Conservation (phyloP, 2,329 filamentous ascomycete genomes). For the Neospermospora avenae region DNA sequence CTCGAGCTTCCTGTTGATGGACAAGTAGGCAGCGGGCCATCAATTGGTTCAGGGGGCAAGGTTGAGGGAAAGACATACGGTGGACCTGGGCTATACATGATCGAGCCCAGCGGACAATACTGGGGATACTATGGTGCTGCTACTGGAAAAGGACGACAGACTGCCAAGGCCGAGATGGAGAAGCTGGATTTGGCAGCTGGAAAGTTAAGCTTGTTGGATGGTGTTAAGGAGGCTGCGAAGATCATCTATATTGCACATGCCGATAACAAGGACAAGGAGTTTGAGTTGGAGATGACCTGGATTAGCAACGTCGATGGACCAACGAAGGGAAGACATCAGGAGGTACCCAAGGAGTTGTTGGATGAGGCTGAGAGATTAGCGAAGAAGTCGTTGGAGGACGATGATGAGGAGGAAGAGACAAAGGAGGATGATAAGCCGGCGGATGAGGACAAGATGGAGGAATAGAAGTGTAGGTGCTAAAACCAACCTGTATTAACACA, state of each 20-base stretch:
- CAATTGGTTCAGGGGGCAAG: conserved; percentile 80
- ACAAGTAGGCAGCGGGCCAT: conserved; percentile 80
- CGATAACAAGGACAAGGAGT: conserved; percentile 99
- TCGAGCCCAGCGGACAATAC: conserved; percentile 94
- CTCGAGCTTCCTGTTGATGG: conserved; percentile 82
- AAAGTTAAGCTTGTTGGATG: conserved; percentile 76
- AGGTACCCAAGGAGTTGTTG: conserved; percentile 84
- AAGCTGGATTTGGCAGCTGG: conserved; percentile 85
- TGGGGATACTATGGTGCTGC: conserved; percentile 99
- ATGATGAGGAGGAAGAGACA: conserved; percentile 79
- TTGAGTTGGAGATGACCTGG: conserved; percentile 99
- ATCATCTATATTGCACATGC: conserved; percentile 98
- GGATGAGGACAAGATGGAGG: conserved; percentile 80
- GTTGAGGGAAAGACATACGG: conserved; percentile 72
- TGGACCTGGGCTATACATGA: conserved; percentile 96
- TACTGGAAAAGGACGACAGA: conserved; percentile 93
- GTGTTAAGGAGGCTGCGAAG: conserved; percentile 90
- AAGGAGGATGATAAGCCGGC: conserved; percentile 54
- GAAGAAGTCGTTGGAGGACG: conserved; percentile 82
- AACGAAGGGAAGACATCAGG: conserved; percentile 88
- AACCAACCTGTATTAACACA: conserved; percentile 34
- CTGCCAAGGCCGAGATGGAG: conserved; percentile 96
- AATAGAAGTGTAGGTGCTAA: conserved; percentile 49
- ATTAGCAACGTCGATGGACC: conserved; percentile 81
- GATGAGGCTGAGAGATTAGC: conserved; percentile 93